A percentile compares a stretch with the other conserved stretches of the same genome.
phyloP scores from a whole-genome alignment of 2,329 filamentous ascomycete species.

The Stylonectria norvegica region DNA sequence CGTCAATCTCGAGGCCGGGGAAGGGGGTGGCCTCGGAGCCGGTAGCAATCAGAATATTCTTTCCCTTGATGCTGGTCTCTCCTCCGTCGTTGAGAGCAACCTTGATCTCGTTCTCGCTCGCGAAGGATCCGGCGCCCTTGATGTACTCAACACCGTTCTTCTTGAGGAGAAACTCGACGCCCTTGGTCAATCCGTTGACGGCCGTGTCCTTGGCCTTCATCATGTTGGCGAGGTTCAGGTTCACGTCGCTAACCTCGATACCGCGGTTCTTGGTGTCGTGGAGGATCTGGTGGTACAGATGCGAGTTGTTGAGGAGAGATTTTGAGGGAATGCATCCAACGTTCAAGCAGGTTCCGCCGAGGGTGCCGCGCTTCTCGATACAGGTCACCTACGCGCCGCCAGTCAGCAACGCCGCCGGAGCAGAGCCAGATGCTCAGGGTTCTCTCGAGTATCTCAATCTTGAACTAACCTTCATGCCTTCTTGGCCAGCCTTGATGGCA shows the following conservation, averaged over 20 bases:
- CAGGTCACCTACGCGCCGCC: conserved; percentile 70
- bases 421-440: background rate
- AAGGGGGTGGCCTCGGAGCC: conserved; percentile 95
- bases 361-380: conserved; percentile 94
- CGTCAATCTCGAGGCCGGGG: conserved; percentile 91
- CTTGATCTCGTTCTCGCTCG: conserved; percentile 86
- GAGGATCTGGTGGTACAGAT: conserved; percentile 93
- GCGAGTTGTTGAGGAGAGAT: conserved; percentile 98
- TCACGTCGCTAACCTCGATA: conserved; percentile 96
- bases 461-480: conserved; percentile 77
- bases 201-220: conserved; percentile 99
- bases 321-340: conserved; percentile 99
- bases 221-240: conserved; percentile 90
- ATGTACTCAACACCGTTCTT: conserved; percentile 99
- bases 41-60: conserved; percentile 98
- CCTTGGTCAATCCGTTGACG: conserved; percentile 86
- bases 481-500: conserved; percentile 97
- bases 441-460: too few relatives aligned
- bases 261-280: conserved; percentile 97
- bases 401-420: conserved; percentile 5
- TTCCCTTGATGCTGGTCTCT: conserved; percentile 79
- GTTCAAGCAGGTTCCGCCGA: conserved; percentile 97
- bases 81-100: conserved; percentile 88
- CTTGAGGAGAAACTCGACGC: conserved; percentile 97
- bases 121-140: conserved; percentile 86